These are phyloP conservation scores for Tolypocladium ovalisporum DNA, from an alignment of 2,329 filamentous ascomycete genomes.

Conservation along the genomic window DNA sequence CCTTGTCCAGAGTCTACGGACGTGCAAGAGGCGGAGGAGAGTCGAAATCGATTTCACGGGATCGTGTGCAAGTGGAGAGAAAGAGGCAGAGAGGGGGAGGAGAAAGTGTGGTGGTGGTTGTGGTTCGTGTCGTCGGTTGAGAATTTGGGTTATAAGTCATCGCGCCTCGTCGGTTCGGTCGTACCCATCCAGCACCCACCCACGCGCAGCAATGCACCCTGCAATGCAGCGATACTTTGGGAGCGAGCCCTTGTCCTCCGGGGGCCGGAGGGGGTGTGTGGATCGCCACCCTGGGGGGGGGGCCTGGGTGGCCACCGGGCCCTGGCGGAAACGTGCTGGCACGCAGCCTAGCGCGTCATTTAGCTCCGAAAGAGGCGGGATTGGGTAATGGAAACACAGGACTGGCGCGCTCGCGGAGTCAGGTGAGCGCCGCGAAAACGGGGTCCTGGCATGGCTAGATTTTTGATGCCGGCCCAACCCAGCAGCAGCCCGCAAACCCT, in stretches of 20 bases:
- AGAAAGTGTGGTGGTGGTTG: not conserved
- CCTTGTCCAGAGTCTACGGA: not conserved
- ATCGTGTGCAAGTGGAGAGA: not conserved
- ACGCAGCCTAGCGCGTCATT: constrained; percentile 1
- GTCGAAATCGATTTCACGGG: not conserved
- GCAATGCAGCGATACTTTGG: not conserved
- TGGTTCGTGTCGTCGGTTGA: not conserved
- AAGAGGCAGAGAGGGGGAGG: not conserved
- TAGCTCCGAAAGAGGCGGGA: constrained; percentile 1
- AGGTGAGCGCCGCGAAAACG: constrained; percentile 5
- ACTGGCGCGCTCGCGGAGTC: constrained; percentile 2
- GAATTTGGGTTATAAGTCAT: constrained; percentile 2
- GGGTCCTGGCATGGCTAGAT: not conserved
- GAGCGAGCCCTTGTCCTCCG: not conserved
- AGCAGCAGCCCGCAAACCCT: not conserved
- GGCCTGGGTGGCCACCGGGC: constrained; percentile 1
- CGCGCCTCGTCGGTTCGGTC: not conserved
- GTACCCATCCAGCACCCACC: not conserved
- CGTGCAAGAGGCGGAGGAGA: not conserved
- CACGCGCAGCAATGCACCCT: not conserved
- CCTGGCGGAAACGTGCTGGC: constrained; percentile 3
- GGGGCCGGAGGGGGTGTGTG: not conserved
- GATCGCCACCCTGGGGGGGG: not conserved
- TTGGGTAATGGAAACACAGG: constrained; percentile 9
- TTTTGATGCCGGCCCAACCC: not conserved